A percentile compares a stretch with the other conserved stretches of the same genome.
phyloP scores from a whole-genome alignment of 768 basidiomycete genomes.

The Cantharellus anzutake region DNA sequence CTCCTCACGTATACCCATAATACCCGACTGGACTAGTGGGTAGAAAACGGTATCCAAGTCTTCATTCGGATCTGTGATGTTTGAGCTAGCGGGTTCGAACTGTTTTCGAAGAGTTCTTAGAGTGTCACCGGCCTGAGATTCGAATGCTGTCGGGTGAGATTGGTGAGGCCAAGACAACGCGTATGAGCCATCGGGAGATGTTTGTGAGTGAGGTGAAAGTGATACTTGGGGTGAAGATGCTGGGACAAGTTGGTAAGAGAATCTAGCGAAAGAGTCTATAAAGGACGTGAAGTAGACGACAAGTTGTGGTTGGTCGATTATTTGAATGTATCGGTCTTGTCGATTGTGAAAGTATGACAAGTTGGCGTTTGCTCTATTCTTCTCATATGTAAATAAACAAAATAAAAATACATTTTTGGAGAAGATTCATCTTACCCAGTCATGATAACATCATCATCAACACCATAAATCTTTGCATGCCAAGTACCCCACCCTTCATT shows the following conservation, averaged over 20 bases:
- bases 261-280: conserved; percentile 41
- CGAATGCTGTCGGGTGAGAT: conserved; percentile 51
- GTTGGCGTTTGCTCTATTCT: conserved; percentile 72
- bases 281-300: conserved; percentile 77
- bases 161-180: conserved; percentile 48
- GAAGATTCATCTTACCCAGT: conserved; percentile 50
- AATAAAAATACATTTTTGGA: not conserved
- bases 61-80: not conserved
- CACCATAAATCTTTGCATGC: conserved; percentile 94
- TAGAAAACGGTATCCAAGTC: conserved; percentile 34
- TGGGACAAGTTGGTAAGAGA: conserved; percentile 42
- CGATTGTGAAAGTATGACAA: conserved; percentile 86
- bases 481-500: conserved; percentile 99
- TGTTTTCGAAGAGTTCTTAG: not conserved
- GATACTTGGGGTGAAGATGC: conserved; percentile 16
- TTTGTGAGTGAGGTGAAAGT: not conserved
- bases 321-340: conserved; percentile 83
- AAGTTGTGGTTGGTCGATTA: conserved; percentile 37
- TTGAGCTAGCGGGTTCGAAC: not conserved
- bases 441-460: conserved; percentile 81
- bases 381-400: not conserved
- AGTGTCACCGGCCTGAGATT: conserved; percentile 29
- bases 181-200: conserved; percentile 21
- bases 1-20: conserved; percentile 74
- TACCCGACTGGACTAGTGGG: conserved; percentile 80